These are phyloP conservation scores for Dendrocalamus latiflorus DNA, from an alignment of 202 grass and related monocot genomes.

Conservation along the genomic window DNA sequence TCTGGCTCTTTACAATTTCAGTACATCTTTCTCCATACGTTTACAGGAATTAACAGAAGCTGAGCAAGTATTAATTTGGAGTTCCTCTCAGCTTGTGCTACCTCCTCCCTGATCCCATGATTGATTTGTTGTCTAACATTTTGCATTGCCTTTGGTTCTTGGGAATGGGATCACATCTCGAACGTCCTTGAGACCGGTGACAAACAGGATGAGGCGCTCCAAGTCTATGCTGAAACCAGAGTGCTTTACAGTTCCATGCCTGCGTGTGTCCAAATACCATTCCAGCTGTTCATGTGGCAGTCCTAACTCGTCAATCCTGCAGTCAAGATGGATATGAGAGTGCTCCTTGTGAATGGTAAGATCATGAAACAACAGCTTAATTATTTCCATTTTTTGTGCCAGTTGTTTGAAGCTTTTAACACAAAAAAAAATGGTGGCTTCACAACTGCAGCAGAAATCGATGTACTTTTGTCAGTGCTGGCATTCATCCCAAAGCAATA, in stretches of 20 bases:
- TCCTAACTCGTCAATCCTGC: conserved; percentile 48
- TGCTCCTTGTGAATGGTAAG: too few species aligned
- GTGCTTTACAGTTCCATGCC: conserved; percentile 54
- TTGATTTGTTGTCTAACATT: conserved; percentile 22
- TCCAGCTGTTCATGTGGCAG: conserved; percentile 40
- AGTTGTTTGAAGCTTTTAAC: background rate
- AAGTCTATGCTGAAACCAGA: conserved; percentile 57
- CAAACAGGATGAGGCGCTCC: conserved; percentile 41
- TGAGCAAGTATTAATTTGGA: background rate
- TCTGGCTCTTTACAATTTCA: too few species aligned
- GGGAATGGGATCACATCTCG: conserved; percentile 41
- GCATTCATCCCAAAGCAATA: too few species aligned
- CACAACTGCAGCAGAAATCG: too few species aligned
- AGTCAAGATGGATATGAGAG: background rate
- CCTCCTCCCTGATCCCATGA: background rate
- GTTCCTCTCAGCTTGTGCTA: background rate
- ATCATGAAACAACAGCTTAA: background rate
- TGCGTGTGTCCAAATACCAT: conserved; percentile 62
- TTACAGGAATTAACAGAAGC: background rate
- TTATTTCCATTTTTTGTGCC: background rate
- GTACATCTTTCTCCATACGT: too few species aligned
- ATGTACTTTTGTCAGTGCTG: too few species aligned
- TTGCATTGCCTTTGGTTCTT: conserved; percentile 34
- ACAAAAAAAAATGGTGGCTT: too few species aligned
- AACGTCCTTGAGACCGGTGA: conserved; percentile 35